Evolutionary conservation across 306 rosid genomes (phyloP), one percentile per base, ranked within the genome.

Genomic region (Fragaria ananassa): DNA sequence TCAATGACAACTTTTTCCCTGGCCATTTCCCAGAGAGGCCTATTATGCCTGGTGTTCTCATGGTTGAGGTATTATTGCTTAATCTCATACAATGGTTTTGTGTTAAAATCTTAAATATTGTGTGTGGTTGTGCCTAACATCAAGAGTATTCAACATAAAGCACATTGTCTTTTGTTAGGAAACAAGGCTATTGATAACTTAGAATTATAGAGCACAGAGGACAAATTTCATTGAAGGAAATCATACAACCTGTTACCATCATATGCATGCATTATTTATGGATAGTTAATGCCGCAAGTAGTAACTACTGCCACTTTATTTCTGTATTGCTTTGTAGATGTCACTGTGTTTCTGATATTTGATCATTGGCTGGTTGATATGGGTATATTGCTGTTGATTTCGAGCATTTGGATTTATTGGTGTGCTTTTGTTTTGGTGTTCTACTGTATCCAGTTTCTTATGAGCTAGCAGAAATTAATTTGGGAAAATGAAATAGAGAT

Each of bases 1-100:
- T 93, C 51, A 93, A 93, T 84, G 98, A 93, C 63, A 89, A 89
- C 78, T 93, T 93, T 77, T 93, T 93, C 79, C 97, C 97, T 29
- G 98, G 98, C 34, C 98, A 93, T 79, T 93, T 93, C 72, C 98
- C 97, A 0, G 98, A 93, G 76, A 89, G 97, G 78, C 98, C 98
- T n/a, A 93, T 91, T 76, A 93, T 93, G 98, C 98, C 98, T 51
- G 96, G 98, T 65, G 98, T 93, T 84, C 98, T 93, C 53, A 93
- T 91, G 98, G 79, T 93, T 80, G 98, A 93, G 98, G 98, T 93
- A 37, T 65, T 37, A 82, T 47, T 15, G 37, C 53, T 74, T 65
- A 4, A 42, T 15, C 51, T 19, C 63, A 49, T 7, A 29, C 9
- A 0, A 56, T 56, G 62, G 62, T 56, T 23, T 56, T 41, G 44